Base-by-base conservation (phyloP, 768 basidiomycete genomes). In the Leccinum sublutescens region DNA sequence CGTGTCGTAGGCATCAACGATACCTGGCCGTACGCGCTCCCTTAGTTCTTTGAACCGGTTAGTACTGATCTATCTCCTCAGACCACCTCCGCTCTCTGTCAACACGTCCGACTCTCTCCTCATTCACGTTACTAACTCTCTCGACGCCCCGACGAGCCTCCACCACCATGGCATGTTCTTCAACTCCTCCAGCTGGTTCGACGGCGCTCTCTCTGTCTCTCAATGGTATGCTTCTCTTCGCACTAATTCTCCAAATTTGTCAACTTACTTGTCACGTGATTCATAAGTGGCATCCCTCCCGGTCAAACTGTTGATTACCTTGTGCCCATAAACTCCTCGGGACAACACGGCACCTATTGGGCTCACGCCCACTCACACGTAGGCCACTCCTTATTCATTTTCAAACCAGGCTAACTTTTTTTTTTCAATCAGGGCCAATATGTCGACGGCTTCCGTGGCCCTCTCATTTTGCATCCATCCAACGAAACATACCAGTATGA, bases 111-210 rank as follows among this genome's bases (percentile, higher is more conserved):
- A 98, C 72, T 82, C 83, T 0, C 77, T 97, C 31, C 66, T 89
- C 27, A 80, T 98, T 0, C 95, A 98, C 69, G 85, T 86, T 5
- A 78, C 78, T 29, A 94, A 95, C 73, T 82, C 82, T 2, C 73
- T 95, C 56, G 85, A 88, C 55, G 63, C 76, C 27, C 82, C 87
- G 0, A 82, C 89, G 0, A 81, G 87, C 1, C 76, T 98, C 15
- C 96, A 98, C 72, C 89, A 95, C 69, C 95, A 97, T 75, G 96
- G 96, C 62, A 92, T 96, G 88, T 94, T 86, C 76, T 94, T 97
- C 80, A 95, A 95, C 71, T 81, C 83, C 2, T 82, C 89, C 0
- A 82, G 85, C 17, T 97, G 91, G 86, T 88, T 87, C 79, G 96
- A 98, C 72, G 96, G 96, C 38, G 93, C 96, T 0, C 73, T 83